Conservation (phyloP, 2,329 filamentous ascomycete species). For the Penicillium sp. region DNA sequence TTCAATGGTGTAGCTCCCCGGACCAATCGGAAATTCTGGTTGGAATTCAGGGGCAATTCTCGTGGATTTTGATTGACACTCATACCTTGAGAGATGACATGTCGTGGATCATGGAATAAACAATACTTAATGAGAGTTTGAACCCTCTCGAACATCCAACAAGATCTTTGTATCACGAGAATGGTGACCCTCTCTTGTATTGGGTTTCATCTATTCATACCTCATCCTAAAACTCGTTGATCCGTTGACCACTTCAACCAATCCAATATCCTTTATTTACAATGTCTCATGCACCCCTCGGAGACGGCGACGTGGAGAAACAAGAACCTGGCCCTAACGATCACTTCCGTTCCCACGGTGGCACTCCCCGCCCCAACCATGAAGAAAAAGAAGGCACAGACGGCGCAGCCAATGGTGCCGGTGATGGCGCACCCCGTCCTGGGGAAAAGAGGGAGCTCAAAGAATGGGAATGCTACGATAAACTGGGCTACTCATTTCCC, state of each 20-base stretch:
- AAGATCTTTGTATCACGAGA: neutral
- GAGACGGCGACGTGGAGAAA: constrained; percentile 29
- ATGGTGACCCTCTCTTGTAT: constrained; percentile 7
- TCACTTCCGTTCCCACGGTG: constrained; percentile 22
- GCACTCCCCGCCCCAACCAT: constrained; percentile 17
- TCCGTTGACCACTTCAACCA: neutral
- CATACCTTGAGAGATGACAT: too few relatives aligned
- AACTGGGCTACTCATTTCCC: constrained; percentile 68
- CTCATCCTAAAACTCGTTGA: constrained; percentile 6
- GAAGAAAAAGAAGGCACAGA: constrained; percentile 20
- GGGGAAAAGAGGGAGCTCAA: constrained; percentile 48
- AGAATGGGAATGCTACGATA: constrained; percentile 66
- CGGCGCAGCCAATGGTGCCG: constrained; percentile 14
- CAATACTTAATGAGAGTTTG: neutral
- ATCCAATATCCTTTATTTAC: neutral
- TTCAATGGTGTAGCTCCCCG: constrained; percentile 13
- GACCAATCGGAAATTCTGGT: constrained; percentile 30
- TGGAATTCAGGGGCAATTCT: neutral
- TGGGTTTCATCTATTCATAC: constrained; percentile 10
- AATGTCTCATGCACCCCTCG: constrained; percentile 24
- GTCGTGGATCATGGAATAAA: neutral
- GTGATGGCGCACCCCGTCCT: constrained; percentile 10
- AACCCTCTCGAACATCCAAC: neutral
- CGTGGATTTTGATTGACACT: too few relatives aligned
- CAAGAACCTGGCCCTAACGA: constrained; percentile 21